Base-by-base conservation (phyloP, 305 asterid species). In the Solanum chacoense region DNA sequence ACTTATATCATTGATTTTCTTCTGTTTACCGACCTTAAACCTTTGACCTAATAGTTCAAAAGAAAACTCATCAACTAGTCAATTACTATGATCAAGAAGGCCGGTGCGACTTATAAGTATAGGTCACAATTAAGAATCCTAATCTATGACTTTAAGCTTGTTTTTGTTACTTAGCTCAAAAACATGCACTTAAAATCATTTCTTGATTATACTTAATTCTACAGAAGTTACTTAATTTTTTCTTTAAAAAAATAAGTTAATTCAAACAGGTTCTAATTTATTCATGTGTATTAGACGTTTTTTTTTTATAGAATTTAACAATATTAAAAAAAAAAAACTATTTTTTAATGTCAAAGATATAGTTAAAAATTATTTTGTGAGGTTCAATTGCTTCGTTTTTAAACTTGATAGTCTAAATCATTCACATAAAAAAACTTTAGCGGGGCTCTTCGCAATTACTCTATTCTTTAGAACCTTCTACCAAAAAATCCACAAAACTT, bases 1-100 rank as follows among this genome's bases (percentile, higher is more conserved):
- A 59, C 3, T 20, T 59, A 0, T 8, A 59, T 1, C 67, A 59
- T 55, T 22, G 71, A 59, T 59, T 59, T 22, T 59, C 12, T 59
- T 59, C 28, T 59, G 0, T 22, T 59, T 59, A 59, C 26, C 6
- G 0, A 0, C 6, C 26, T 59, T 8, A 7, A 59, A 8, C 6
- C 11, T 20, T 59, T 0, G 12, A 59, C 69, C 11, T 59, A 59
- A 20, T 59, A 0, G 6, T 0, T 59, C 3, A 20, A 0, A 0
- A 8, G 12, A 59, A 59, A 59, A 22, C 0, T 22, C 6, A 0
- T 59, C 71, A 59, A 59, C 11, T 0, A 59, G 26, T 59, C 71
- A 59, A 59, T 20, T 12, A 59, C 67, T 22, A 59, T 59, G 26
- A 20, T 59, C 71, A 59, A 59, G 26, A 59, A 59, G 6, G 71